phyloP scores from a whole-genome alignment of 495 filamentous ascomycete genomes.

The Margaritispora aquatica region DNA sequence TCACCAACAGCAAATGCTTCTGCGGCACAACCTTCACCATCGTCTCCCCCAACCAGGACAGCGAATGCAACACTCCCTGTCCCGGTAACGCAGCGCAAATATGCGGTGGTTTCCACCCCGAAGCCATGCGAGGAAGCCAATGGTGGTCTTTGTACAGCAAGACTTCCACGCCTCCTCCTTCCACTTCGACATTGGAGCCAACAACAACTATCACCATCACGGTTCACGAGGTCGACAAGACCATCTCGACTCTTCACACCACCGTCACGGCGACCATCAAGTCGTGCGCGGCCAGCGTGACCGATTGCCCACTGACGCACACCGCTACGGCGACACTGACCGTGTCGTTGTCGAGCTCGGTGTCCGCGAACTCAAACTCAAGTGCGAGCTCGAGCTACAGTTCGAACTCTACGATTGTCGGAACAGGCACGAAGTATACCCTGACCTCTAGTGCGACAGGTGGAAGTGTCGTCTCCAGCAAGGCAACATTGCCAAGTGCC shows the following conservation, averaged over 20 bases:
- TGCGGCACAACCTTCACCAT: background rate
- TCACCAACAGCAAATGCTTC: background rate
- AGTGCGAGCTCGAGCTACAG: too few relatives aligned
- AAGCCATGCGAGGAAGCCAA: background rate
- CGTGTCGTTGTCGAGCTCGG: too few relatives aligned
- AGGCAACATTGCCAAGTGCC: too few relatives aligned
- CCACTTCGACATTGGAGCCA: background rate
- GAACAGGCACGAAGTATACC: too few relatives aligned
- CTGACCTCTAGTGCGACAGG: too few relatives aligned
- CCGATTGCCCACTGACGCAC: background rate
- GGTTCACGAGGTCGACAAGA: background rate
- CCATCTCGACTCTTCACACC: background rate
- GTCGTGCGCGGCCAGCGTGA: background rate
- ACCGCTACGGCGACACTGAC: too few relatives aligned
- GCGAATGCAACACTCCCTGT: background rate
- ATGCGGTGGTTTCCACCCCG: background rate
- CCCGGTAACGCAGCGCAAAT: background rate
- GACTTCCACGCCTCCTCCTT: too few relatives aligned
- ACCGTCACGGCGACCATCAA: background rate
- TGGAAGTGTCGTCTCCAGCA: too few relatives aligned
- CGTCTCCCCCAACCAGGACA: background rate
- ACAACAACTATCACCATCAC: background rate
- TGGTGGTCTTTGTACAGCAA: slow-evolving; percentile 1
- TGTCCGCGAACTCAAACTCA: too few relatives aligned
- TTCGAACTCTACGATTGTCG: too few relatives aligned